A percentile compares a stretch with the other conserved stretches of the same genome.
phyloP scores from a whole-genome alignment of 2,329 filamentous ascomycete species.

The Myotisia sp. region DNA sequence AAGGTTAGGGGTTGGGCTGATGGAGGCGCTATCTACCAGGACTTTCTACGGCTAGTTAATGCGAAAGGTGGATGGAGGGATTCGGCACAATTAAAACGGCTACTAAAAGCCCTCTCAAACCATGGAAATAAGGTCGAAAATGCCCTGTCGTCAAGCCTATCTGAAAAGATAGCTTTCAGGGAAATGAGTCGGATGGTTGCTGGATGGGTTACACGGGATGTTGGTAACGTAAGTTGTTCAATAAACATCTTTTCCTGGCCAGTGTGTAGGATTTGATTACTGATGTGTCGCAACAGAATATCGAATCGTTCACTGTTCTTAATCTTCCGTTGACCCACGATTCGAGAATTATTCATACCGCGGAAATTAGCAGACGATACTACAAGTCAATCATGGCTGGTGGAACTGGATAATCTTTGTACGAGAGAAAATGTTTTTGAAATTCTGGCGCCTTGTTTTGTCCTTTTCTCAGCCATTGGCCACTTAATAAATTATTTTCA shows the following conservation, averaged over 20 bases:
- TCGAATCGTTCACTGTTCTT: slow-evolving; percentile 27
- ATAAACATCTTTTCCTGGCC: background rate
- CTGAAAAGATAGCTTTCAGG: slow-evolving; percentile 58
- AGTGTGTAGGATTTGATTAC: too few species aligned
- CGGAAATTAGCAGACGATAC: slow-evolving; percentile 54
- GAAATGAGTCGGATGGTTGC: slow-evolving; percentile 69
- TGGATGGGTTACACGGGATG: slow-evolving; percentile 46
- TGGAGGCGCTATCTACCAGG: slow-evolving; percentile 67
- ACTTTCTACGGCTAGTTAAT: slow-evolving; percentile 41
- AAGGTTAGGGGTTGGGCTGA: slow-evolving; percentile 58
- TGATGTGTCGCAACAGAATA: too few species aligned
- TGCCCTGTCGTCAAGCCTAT: slow-evolving; percentile 29
- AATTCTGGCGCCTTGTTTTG: too few species aligned
- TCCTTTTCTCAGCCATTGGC: too few species aligned
- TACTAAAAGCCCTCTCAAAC: slow-evolving; percentile 35
- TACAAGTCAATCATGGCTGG: slow-evolving; percentile 49
- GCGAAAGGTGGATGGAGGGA: slow-evolving; percentile 27
- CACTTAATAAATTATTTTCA: too few species aligned
- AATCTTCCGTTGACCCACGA: slow-evolving; percentile 51
- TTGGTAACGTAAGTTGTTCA: slow-evolving; percentile 43
- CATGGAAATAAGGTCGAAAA: slow-evolving; percentile 29
- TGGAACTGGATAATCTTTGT: slow-evolving; percentile 2
- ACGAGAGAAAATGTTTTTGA: too few species aligned
- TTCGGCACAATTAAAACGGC: slow-evolving; percentile 28
- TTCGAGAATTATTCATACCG: slow-evolving; percentile 53